These are phyloP conservation scores for Ophiostoma tasmaniense DNA, from an alignment of 2,329 filamentous ascomycete genomes.

Conservation along the genomic window DNA sequence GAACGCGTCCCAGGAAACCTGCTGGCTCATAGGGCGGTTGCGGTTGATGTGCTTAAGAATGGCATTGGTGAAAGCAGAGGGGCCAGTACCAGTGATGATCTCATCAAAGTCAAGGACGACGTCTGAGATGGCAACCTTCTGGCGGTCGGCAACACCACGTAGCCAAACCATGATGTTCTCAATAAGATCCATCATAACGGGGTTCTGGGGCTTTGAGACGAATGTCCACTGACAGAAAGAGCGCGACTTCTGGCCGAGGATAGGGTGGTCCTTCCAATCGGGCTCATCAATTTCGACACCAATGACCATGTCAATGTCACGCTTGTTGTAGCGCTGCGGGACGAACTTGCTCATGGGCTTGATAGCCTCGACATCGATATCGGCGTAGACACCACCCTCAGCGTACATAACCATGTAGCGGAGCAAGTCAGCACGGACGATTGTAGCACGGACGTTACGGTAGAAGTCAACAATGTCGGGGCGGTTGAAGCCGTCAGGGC, in stretches of 20 bases:
- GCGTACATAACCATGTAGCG: slow-evolving; percentile 61
- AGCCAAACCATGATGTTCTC: slow-evolving; percentile 63
- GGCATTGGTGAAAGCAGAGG: slow-evolving; percentile 59
- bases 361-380: slow-evolving; percentile 37
- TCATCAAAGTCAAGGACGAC: slow-evolving; percentile 63
- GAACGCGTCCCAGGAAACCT: slow-evolving; percentile 55
- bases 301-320: slow-evolving; percentile 62
- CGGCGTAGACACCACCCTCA: slow-evolving; percentile 47
- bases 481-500: slow-evolving; percentile 55
- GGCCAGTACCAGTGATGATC: slow-evolving; percentile 64
- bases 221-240: slow-evolving; percentile 73
- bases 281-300: slow-evolving; percentile 65
- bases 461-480: slow-evolving; percentile 57
- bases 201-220: slow-evolving; percentile 57
- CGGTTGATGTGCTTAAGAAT: slow-evolving; percentile 56
- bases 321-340: slow-evolving; percentile 52
- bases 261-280: slow-evolving; percentile 52
- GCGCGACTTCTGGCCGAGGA: slow-evolving; percentile 57
- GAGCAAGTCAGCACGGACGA: slow-evolving; percentile 58
- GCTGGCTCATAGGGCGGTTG: slow-evolving; percentile 30
- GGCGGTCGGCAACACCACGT: slow-evolving; percentile 47
- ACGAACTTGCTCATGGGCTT: slow-evolving; percentile 43
- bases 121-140: slow-evolving; percentile 50
- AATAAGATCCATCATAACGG: slow-evolving; percentile 59
- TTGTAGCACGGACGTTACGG: slow-evolving; percentile 50